phyloP scores from a whole-genome alignment of 2,329 filamentous ascomycete genomes.

The Phialemoniopsis sp. region DNA sequence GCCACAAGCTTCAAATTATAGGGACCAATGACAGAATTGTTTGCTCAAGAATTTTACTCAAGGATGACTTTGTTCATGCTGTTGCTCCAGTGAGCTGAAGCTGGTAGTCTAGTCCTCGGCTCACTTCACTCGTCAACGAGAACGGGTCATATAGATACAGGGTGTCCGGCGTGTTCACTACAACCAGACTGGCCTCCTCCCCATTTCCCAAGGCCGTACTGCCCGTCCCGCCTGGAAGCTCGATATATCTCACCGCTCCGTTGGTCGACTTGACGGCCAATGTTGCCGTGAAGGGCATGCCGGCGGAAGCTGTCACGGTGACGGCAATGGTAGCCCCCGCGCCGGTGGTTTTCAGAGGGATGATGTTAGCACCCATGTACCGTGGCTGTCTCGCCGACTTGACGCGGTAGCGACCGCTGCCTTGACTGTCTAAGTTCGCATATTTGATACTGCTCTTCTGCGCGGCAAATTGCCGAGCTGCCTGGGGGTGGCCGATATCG shows the following conservation, averaged over 20 bases:
- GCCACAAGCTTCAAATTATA: no score
- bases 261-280: constrained; percentile 28
- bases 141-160: constrained; percentile 40
- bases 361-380: constrained; percentile 48
- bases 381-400: constrained; percentile 33
- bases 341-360: constrained; percentile 28
- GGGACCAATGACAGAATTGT: no score
- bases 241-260: constrained; percentile 29
- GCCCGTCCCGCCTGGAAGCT: constrained; percentile 25
- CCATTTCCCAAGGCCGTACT: constrained; percentile 24
- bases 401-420: constrained; percentile 33
- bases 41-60: no score
- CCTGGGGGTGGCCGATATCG: constrained; percentile 40
- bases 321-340: neutral
- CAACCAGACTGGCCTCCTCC: constrained; percentile 39
- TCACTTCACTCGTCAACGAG: constrained; percentile 26
- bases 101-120: constrained; percentile 31
- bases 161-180: constrained; percentile 40
- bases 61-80: constrained; percentile 4
- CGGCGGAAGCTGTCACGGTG: constrained; percentile 2
- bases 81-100: constrained; percentile 26
- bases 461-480: constrained; percentile 28
- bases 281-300: constrained; percentile 29
- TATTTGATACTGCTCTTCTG: constrained; percentile 32
- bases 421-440: constrained; percentile 33